These are phyloP conservation scores for Panicum hallii DNA, from an alignment of 202 grass and related monocot genomes.

Conservation along the genomic window DNA sequence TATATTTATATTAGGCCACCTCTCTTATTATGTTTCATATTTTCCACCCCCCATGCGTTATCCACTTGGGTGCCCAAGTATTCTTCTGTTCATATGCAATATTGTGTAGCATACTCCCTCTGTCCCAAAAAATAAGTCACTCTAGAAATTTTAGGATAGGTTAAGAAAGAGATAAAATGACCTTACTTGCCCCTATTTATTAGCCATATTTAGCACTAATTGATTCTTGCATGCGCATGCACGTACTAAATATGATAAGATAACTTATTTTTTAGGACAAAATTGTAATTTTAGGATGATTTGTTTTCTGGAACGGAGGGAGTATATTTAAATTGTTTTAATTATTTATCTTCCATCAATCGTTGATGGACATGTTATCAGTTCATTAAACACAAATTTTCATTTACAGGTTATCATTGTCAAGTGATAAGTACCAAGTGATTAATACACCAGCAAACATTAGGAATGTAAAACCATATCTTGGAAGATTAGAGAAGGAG, in stretches of 20 bases:
- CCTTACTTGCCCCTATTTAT: too few relatives aligned
- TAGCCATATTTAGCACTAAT: too few relatives aligned
- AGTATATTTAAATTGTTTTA: neutral
- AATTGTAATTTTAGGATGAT: too few relatives aligned
- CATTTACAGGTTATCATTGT: neutral
- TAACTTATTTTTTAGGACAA: too few relatives aligned
- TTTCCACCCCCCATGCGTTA: neutral
- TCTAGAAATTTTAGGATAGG: too few relatives aligned
- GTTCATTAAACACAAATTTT: neutral
- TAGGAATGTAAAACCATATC: neutral
- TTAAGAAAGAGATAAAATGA: too few relatives aligned
- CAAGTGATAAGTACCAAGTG: neutral
- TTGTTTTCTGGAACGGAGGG: too few relatives aligned
- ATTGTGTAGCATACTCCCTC: neutral
- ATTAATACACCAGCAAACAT: neutral
- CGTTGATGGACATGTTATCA: neutral
- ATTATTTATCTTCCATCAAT: neutral
- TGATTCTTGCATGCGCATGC: too few relatives aligned
- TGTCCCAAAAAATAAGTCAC: too few relatives aligned
- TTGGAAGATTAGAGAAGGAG: conserved; percentile 3
- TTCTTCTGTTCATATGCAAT: neutral
- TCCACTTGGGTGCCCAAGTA: neutral
- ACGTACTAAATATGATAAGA: too few relatives aligned
- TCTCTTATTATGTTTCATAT: neutral
- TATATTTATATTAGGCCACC: too few relatives aligned